Conservation (phyloP, 2,329 filamentous ascomycete species). For the Fusarium chaquense region DNA sequence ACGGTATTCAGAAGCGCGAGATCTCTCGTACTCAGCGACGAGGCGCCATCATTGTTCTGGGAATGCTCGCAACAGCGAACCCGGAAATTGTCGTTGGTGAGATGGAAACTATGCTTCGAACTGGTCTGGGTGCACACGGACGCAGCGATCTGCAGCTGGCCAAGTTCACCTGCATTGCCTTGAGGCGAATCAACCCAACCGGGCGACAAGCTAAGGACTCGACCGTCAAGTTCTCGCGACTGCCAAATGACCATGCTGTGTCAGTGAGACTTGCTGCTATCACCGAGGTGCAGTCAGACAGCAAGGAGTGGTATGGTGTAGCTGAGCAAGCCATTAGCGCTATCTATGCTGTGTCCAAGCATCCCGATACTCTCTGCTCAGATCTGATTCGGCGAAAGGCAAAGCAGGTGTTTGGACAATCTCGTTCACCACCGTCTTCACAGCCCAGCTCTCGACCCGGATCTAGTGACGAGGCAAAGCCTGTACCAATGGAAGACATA, state of each 20-base stretch:
- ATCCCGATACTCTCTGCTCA: conserved; percentile 92
- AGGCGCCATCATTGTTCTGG: conserved; percentile 94
- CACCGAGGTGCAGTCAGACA: conserved; percentile 85
- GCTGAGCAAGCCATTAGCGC: conserved; percentile 96
- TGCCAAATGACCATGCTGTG: conserved; percentile 93
- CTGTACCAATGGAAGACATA: conserved; percentile 48
- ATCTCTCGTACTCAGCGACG: conserved; percentile 92
- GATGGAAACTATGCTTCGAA: conserved; percentile 92
- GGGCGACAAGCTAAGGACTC: conserved; percentile 84
- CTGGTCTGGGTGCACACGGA: conserved; percentile 85
- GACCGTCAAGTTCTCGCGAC: conserved; percentile 75
- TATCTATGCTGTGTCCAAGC: conserved; percentile 93
- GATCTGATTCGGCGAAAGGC: conserved; percentile 91
- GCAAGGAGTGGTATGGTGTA: conserved; percentile 95
- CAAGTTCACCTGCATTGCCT: conserved; percentile 94
- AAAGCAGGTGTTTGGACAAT: conserved; percentile 76
- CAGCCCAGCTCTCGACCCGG: conserved; percentile 63
- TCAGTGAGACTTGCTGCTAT: conserved; percentile 84
- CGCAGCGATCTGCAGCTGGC: conserved; percentile 87
- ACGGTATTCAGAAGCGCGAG: conserved; percentile 91
- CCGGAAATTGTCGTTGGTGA: conserved; percentile 94
- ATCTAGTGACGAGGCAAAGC: conserved; percentile 59
- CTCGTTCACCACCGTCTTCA: conserved; percentile 56
- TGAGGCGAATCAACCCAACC: conserved; percentile 88
- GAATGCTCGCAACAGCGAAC: conserved; percentile 94